A percentile compares a stretch with the other conserved stretches of the same genome.
Conservation (phyloP, 2,329 filamentous ascomycete genomes). For the Pyrenophora tritici-repentis region DNA sequence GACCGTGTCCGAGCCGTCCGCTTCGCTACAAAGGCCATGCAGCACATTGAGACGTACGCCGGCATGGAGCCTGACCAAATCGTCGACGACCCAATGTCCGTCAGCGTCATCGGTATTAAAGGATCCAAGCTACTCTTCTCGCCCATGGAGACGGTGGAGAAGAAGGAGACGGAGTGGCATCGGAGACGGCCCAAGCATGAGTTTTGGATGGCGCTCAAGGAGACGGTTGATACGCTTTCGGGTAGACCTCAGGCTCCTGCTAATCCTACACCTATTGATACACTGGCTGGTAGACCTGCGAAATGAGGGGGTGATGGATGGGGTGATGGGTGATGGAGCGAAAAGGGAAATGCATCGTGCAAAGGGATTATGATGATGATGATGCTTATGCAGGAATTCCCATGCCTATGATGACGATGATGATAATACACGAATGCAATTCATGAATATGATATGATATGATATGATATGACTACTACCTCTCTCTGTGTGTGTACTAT, state of each 20-base stretch:
- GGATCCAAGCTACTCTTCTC: conserved; percentile 89
- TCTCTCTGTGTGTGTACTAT: no score
- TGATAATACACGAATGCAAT: conserved; percentile 2
- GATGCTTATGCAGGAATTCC: conserved; percentile 9
- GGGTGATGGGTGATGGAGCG: no score
- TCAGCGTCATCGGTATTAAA: conserved; percentile 87
- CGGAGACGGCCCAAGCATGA: conserved; percentile 82
- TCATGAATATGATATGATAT: no score
- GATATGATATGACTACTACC: no score
- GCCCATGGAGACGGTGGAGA: conserved; percentile 79
- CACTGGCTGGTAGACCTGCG: conserved; percentile 27
- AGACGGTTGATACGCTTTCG: conserved; percentile 81
- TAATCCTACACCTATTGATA: conserved; percentile 25
- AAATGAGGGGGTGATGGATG: no score
- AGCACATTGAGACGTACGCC: conserved; percentile 82
- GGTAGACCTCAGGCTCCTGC: conserved; percentile 53
- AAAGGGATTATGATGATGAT: conserved; percentile 6
- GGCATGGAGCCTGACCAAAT: conserved; percentile 69
- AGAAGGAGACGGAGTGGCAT: conserved; percentile 86
- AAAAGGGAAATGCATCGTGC: no score
- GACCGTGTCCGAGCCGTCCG: conserved; percentile 90
- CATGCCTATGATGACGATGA: no score
- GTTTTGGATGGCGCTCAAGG: conserved; percentile 82
- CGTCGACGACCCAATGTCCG: conserved; percentile 72
- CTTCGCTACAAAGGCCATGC: conserved; percentile 90